These are phyloP conservation scores for Pichia ethanolica DNA, from an alignment of 805 yeast genomes.

Conservation along the genomic window DNA sequence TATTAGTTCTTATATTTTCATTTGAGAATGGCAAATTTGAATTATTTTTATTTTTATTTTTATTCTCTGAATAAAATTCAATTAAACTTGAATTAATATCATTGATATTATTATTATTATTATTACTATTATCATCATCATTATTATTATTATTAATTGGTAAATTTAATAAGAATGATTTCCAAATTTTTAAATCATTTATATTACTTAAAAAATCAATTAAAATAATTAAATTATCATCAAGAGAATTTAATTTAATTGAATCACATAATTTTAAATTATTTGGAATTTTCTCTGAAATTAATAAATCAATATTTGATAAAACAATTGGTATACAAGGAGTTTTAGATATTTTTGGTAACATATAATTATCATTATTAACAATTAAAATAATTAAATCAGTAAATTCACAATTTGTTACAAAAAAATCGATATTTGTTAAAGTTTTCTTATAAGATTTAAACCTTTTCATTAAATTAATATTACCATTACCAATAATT, in stretches of 20 bases:
- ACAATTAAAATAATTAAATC: constrained; percentile 24
- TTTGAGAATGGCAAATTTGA: not conserved
- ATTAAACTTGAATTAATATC: constrained; percentile 20
- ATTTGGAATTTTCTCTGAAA: constrained; percentile 10
- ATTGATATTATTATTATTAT: not conserved
- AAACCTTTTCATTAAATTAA: constrained; percentile 19
- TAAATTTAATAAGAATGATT: constrained; percentile 6
- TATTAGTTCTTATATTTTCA: not conserved
- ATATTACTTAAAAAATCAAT: constrained; percentile 27
- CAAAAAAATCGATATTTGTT: constrained; percentile 20
- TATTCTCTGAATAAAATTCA: constrained; percentile 9
- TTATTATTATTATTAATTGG: not conserved
- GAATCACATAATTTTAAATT: constrained; percentile 29
- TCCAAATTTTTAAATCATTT: constrained; percentile 13
- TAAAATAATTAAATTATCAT: constrained; percentile 25
- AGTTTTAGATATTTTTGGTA: constrained; percentile 16
- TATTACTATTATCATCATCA: not conserved
- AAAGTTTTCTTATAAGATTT: constrained; percentile 23
- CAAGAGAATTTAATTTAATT: constrained; percentile 19
- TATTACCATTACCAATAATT: constrained; percentile 21
- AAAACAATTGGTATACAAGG: constrained; percentile 8
- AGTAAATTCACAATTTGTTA: constrained; percentile 14
- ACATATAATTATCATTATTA: constrained; percentile 22
- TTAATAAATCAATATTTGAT: not conserved
- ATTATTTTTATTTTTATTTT: not conserved